A percentile compares a stretch with the other conserved stretches of the same genome.
Conservation (phyloP, 768 basidiomycete genomes). For the Polyporus arcularius region DNA sequence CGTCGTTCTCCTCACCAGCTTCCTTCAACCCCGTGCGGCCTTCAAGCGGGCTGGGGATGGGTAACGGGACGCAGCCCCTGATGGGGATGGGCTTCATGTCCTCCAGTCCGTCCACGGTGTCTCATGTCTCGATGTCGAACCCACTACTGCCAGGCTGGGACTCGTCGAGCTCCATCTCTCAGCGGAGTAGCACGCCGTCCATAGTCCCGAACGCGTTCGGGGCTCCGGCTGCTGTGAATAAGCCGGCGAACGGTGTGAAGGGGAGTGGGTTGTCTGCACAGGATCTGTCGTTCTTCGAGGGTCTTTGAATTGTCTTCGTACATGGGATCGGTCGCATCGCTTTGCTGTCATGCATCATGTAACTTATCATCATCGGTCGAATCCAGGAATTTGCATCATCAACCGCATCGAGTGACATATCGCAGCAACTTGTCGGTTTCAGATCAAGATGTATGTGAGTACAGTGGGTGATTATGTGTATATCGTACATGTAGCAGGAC, state of each 20-base stretch:
- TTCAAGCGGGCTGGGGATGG: constrained; percentile 1
- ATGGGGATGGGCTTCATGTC: background rate
- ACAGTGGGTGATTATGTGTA: no score
- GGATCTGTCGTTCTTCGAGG: constrained; percentile 88
- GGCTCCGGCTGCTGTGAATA: constrained; percentile 3
- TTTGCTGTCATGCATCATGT: constrained; percentile 12
- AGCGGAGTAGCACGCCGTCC: background rate
- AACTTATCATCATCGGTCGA: constrained; percentile 7
- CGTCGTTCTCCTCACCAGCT: constrained; percentile 25
- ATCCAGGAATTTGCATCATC: no score
- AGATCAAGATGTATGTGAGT: no score
- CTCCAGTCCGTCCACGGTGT: background rate
- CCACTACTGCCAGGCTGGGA: constrained; percentile 6
- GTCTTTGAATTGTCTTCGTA: constrained; percentile 40
- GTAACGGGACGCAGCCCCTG: background rate
- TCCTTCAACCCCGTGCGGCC: constrained; percentile 12
- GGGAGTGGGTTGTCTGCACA: constrained; percentile 74
- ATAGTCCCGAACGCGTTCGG: background rate
- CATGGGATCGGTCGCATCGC: background rate
- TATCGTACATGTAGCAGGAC: no score
- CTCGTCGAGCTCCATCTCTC: constrained; percentile 2
- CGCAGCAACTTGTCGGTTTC: no score
- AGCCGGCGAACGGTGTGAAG: constrained; percentile 22
- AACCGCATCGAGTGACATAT: no score
- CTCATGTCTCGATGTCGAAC: background rate